phyloP scores from a whole-genome alignment of 2,329 filamentous ascomycete genomes.

The Diaporthe sp. region DNA sequence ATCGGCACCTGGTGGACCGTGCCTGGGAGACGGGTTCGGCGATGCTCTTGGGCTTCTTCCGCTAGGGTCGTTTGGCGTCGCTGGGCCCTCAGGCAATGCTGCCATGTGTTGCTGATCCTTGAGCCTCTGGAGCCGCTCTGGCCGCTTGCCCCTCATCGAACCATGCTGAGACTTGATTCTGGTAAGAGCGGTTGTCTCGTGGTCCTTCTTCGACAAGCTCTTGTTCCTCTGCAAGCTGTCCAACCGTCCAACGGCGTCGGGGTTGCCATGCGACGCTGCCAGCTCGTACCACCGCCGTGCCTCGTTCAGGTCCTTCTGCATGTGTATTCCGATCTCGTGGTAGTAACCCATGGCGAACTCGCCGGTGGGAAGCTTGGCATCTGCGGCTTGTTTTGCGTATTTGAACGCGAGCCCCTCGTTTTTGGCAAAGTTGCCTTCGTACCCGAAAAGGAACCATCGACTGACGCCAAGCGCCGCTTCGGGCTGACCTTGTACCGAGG shows the following conservation, averaged over 20 bases:
- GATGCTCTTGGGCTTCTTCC: constrained; percentile 49
- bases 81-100: constrained; percentile 38
- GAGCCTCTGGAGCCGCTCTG: constrained; percentile 63
- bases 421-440: constrained; percentile 92
- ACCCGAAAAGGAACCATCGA: constrained; percentile 98
- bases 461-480: constrained; percentile 97
- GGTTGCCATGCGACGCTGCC: constrained; percentile 91
- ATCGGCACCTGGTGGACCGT: constrained; percentile 54
- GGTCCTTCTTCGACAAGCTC: constrained; percentile 89
- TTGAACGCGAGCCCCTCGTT: constrained; percentile 94
- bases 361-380: constrained; percentile 85
- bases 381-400: constrained; percentile 89
- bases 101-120: constrained; percentile 49
- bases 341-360: constrained; percentile 99
- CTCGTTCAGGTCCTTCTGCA: constrained; percentile 84
- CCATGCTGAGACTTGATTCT: constrained; percentile 88
- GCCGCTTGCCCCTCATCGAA: constrained; percentile 73
- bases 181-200: constrained; percentile 90
- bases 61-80: constrained; percentile 39
- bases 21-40: constrained; percentile 58
- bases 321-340: constrained; percentile 94
- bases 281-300: constrained; percentile 92
- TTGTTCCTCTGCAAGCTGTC: constrained; percentile 87
- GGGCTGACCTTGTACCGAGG: constrained; percentile 90
- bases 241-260: constrained; percentile 85